These are phyloP conservation scores for Trichoderma koningiopsis DNA, from an alignment of 2,329 filamentous ascomycete species.

Conservation along the genomic window DNA sequence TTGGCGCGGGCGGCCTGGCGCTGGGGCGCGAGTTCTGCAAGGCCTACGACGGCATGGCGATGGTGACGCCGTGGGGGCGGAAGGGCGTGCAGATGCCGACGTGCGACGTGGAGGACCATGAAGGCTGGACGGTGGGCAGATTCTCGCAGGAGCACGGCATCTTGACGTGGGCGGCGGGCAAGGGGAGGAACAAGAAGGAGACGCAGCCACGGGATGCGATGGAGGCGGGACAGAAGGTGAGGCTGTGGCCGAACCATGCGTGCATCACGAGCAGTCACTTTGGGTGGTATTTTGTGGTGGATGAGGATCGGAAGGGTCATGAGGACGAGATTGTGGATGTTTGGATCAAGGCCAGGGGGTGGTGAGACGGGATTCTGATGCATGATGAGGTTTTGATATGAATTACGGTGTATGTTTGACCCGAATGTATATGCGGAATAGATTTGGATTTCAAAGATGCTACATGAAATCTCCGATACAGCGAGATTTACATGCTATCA, in stretches of 20 bases:
- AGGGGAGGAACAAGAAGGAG: conserved; percentile 19
- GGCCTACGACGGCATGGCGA: conserved; percentile 70
- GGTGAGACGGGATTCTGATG: conserved; percentile 26
- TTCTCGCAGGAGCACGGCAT: conserved; percentile 81
- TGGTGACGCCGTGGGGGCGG: conserved; percentile 61
- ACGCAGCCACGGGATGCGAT: conserved; percentile 41
- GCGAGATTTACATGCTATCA: background rate
- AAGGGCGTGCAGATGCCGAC: conserved; percentile 37
- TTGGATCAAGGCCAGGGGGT: conserved; percentile 51
- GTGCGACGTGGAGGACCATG: conserved; percentile 40
- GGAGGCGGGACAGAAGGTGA: conserved; percentile 65
- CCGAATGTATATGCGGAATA: background rate
- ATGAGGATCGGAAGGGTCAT: conserved; percentile 56
- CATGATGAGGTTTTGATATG: background rate
- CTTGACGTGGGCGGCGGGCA: conserved; percentile 55
- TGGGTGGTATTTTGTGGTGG: conserved; percentile 73
- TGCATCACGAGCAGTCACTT: conserved; percentile 74
- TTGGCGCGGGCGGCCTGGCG: conserved; percentile 69
- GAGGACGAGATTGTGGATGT: conserved; percentile 71
- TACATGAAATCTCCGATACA: background rate
- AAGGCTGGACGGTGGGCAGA: conserved; percentile 68
- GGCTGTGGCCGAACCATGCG: conserved; percentile 79
- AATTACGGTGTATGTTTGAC: background rate
- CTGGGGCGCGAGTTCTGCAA: conserved; percentile 75
- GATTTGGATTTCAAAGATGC: background rate